phyloP scores from a whole-genome alignment of 2,329 filamentous ascomycete species.

The Coniella lustricola region DNA sequence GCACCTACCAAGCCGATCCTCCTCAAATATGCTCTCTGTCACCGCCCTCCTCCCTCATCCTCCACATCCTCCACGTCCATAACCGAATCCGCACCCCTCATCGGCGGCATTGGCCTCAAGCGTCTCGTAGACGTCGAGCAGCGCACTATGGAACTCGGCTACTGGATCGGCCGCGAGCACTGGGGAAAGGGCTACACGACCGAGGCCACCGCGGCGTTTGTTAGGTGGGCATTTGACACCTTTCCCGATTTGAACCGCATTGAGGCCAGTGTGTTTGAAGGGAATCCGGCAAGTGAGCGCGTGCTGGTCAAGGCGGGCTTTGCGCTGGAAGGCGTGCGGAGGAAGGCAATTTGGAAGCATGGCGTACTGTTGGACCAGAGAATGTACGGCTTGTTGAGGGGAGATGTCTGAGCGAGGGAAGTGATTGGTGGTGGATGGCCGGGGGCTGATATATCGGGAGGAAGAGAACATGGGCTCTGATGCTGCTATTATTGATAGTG shows the following conservation, averaged over 20 bases:
- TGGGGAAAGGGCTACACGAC: slow-evolving; percentile 42
- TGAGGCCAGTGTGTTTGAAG: slow-evolving; percentile 30
- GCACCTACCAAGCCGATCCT: too few relatives aligned
- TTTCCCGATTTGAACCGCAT: slow-evolving; percentile 35
- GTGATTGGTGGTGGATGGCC: too few relatives aligned
- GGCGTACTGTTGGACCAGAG: slow-evolving; percentile 32
- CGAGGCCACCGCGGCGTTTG: slow-evolving; percentile 32
- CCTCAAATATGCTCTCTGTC: slow-evolving; percentile 30
- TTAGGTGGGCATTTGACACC: slow-evolving; percentile 36
- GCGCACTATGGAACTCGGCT: slow-evolving; percentile 41
- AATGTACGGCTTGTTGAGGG: slow-evolving; percentile 32
- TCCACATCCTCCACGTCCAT: too few relatives aligned
- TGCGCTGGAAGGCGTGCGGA: slow-evolving; percentile 34
- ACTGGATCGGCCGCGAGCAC: slow-evolving; percentile 35
- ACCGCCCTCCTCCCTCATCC: too few relatives aligned
- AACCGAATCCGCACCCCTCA: too few relatives aligned
- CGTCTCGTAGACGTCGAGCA: slow-evolving; percentile 31
- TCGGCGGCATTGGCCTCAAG: slow-evolving; percentile 36
- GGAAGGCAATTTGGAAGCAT: slow-evolving; percentile 35
- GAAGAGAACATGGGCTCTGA: too few relatives aligned
- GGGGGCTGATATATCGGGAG: too few relatives aligned
- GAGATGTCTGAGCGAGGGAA: slow-evolving; percentile 23
- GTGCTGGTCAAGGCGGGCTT: slow-evolving; percentile 40
- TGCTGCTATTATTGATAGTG: too few relatives aligned
- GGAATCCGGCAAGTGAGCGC: slow-evolving; percentile 34